phyloP scores from a whole-genome alignment of 108 stramenopile species.

The Skeletonema grethae region DNA sequence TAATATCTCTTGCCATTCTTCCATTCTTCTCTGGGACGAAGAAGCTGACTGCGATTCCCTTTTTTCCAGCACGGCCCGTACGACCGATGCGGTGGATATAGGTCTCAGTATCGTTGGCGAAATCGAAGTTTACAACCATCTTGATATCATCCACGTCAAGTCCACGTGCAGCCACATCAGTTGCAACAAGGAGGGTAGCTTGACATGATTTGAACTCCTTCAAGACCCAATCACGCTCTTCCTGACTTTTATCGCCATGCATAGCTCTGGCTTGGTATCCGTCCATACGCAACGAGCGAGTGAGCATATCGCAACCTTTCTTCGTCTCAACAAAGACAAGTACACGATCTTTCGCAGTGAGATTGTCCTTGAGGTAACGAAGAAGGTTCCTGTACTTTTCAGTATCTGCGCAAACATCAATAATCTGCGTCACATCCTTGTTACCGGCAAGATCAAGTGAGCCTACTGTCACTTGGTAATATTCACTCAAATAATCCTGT shows the following conservation, averaged over 20 bases:
- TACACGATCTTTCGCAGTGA: constrained; percentile 83
- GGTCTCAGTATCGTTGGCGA: constrained; percentile 84
- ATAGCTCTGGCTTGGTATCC: constrained; percentile 93
- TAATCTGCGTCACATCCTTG: constrained; percentile 96
- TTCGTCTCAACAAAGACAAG: constrained; percentile 98
- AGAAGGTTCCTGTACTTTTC: constrained; percentile 92
- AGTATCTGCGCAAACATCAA: constrained; percentile 89
- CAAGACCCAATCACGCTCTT: constrained; percentile 97
- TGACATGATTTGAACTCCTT: constrained; percentile 92
- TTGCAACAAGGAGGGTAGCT: constrained; percentile 92
- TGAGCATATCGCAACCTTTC: constrained; percentile 96
- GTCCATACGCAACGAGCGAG: constrained; percentile 84
- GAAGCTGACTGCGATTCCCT: constrained; percentile 95
- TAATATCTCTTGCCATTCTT: constrained; percentile 80
- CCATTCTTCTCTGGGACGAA: constrained; percentile 93
- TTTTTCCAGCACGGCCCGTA: constrained; percentile 98
- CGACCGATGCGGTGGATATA: constrained; percentile 97
- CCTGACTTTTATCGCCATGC: constrained; percentile 98
- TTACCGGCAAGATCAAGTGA: constrained; percentile 97
- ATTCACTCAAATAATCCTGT: constrained; percentile 91
- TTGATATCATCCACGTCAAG: constrained; percentile 95
- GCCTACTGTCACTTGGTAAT: constrained; percentile 96
- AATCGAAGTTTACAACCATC: constrained; percentile 94
- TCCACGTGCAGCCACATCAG: constrained; percentile 98
- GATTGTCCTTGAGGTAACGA: constrained; percentile 75